Base-by-base conservation (phyloP, 140 eudicot species). In the Bidens hawaiensis region DNA sequence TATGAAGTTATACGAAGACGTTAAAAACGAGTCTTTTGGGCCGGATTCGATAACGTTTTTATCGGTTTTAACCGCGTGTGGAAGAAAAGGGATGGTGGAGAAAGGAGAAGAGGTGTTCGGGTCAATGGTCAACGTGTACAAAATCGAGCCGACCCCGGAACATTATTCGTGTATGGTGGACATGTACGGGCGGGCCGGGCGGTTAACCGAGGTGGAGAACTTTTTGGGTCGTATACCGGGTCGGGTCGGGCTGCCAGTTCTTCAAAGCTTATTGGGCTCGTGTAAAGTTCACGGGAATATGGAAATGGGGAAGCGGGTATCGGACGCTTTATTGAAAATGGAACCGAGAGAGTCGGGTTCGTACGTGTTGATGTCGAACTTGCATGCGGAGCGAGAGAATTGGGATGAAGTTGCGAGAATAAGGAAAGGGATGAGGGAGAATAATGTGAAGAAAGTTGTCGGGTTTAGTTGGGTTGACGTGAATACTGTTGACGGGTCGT, bases 391-490 rank as follows among this genome's bases (percentile, higher is more conserved):
- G 62, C 83, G 74, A 57, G 96, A 86, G 43, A 84, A 85, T 34
- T 93, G 96, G 99, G 94, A 83, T 13, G 83, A 88, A 57, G 99
- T 72, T 31, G 89, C 95, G 3, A 76, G 21, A 38, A 77, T 93
- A 62, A 70, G 99, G 27, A 85, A 57, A 62, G 68, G 67, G 75
- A 93, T 93, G 99, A 79, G 96, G 34, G 79, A 82, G 19, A 78
- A 34, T 50, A 81, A 85, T 52, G 95, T 93, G 60, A 77, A 43
- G 60, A 93, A 93, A 67, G 94, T 88, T 73, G 76, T 88, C 1
- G 96, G 99, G 34, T 75, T 82, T 38, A 93, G 99, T 71, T 88
- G 99, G 99, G 99, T 73, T 0, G 99, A 93, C 64, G 85, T 76
- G 3, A 80, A 88, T 59, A 38, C 55, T 14, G 51, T 30, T 43